Base-by-base conservation (phyloP, 192 early-diverging fungal genomes). In the Backusella liffmaniae region DNA sequence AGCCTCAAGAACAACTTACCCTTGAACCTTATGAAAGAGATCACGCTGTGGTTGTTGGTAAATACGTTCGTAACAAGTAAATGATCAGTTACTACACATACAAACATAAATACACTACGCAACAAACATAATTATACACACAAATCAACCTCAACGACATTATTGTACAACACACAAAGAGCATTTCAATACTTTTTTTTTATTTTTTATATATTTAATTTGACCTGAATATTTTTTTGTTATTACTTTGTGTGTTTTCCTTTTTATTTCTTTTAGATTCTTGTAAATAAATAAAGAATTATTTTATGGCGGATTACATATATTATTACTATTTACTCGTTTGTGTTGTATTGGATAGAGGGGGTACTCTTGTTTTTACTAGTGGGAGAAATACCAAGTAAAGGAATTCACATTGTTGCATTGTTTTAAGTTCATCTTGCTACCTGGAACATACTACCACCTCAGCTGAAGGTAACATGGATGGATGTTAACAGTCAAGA, bases 1-100 rank as follows among this genome's bases (percentile, higher is more conserved):
- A 92, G 90, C 96, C 96, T 68, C 90, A 94, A 83, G 98, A 98
- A 86, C 96, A 97, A 85, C 86, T 98, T 75, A 98, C 97, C 21
- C 88, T 99, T 36, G 97, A 99, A 88, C 96, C 97, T 18, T 98
- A 98, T 80, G 96, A 99, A 85, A 91, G 98, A 86, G 98, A 99
- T 85, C 98, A 99, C 91, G 97, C 97, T 75, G 84, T 99, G 35
- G 97, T 99, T 42, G 91, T 97, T 66, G 98, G 96, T 51, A 93
- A 92, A 77, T 97, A 97, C 80, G 82, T 88, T 53, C 81, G 86
- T 53, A 69, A 86, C 76, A 86, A 89, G 82, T 86, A 89, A 84
- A 59, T 59, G n/a, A 62, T 62, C 56, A 13, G 56, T 62, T 62
- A 62, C 13, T 29, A 62, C 56, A 62, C 56, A 21, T 18, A 56